These are phyloP conservation scores for Coemansia sp. DNA, from an alignment of 192 early-diverging fungal genomes.

Conservation along the genomic window DNA sequence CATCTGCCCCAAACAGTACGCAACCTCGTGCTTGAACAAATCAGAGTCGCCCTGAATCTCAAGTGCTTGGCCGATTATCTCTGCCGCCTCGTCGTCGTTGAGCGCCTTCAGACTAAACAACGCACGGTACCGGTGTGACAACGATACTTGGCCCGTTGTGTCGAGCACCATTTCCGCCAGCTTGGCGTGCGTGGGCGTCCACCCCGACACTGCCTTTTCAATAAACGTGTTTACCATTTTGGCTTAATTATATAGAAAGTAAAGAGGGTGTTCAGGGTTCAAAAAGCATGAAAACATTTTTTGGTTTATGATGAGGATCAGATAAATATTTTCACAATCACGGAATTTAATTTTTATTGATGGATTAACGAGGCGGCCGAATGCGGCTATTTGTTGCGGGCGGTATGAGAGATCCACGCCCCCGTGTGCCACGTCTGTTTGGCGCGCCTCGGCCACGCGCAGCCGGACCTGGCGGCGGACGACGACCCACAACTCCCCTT, in stretches of 20 bases:
- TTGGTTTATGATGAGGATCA: not conserved
- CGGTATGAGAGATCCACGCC: slow-evolving; percentile 19
- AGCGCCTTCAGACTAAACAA: slow-evolving; percentile 90
- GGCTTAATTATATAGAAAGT: slow-evolving; percentile 1
- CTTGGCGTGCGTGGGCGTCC: slow-evolving; percentile 60
- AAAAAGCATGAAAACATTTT: not conserved
- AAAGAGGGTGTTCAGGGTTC: slow-evolving; percentile 2
- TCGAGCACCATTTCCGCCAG: slow-evolving; percentile 67
- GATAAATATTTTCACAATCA: not conserved
- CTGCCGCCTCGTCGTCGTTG: slow-evolving; percentile 67
- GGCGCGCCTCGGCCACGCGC: slow-evolving; percentile 6
- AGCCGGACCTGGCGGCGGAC: slow-evolving; percentile 15
- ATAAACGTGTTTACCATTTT: slow-evolving; percentile 55
- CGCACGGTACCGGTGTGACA: slow-evolving; percentile 87
- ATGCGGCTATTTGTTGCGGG: slow-evolving; percentile 25
- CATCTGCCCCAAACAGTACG: slow-evolving; percentile 97
- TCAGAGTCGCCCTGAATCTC: slow-evolving; percentile 79
- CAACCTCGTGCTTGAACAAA: slow-evolving; percentile 93
- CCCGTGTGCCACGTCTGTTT: slow-evolving; percentile 5
- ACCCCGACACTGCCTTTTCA: slow-evolving; percentile 27
- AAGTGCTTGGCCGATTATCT: slow-evolving; percentile 77
- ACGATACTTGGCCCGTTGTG: slow-evolving; percentile 60
- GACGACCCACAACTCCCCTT: slow-evolving; percentile 8
- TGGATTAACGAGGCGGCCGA: slow-evolving; percentile 12
- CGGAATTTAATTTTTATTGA: not conserved